Base-by-base conservation (phyloP, 108 stramenopile species). In the Cylindrotheca fusiformis region DNA sequence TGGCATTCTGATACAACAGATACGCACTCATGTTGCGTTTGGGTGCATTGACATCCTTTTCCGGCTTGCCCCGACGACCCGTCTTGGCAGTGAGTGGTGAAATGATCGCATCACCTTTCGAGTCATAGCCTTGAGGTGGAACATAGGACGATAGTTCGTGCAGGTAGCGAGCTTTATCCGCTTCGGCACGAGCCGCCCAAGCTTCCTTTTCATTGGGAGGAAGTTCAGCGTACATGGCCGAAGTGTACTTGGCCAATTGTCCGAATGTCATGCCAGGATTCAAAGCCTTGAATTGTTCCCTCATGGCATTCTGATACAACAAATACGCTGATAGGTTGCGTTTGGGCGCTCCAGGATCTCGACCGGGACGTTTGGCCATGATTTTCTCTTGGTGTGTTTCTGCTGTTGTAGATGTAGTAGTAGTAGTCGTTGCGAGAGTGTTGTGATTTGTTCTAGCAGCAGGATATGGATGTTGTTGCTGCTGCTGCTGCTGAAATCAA, bases 311-410 rank as follows among this genome's bases (percentile, higher is more conserved):
- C 55, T 76, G 69, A 52, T 88, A 88, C 58, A 88, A 75, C 55
- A 88, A 66, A 48, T 92, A 92, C 4, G 91, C 87, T 30, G 79
- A 81, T 82, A 87, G 82, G 84, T 92, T 92, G 60, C 87, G 83
- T 74, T 92, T 92, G 48, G 91, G 91, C 19, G 87, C 91, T 44
- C 57, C 63, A 32, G 85, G 85, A 60, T 87, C 88, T 55, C 88
- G 69, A 10, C 65, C 60, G 1, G 76, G 69, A 52, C 52, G 48
- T 54, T 79, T 79, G 14, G 32, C 62, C 78, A 79, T 79, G 25
- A 25, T 75, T n/a, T n/a, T n/a, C n/a, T n/a, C n/a, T n/a, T n/a
- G 14, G 58, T n/a, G 30, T 57, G 52, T n/a, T 63, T 19, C n/a
- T 48, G 20, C 21, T 46, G 47, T 12, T n/a, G 14, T 58, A 18